Conservation (phyloP, 164 flowering plant species). For the Piper longum region DNA sequence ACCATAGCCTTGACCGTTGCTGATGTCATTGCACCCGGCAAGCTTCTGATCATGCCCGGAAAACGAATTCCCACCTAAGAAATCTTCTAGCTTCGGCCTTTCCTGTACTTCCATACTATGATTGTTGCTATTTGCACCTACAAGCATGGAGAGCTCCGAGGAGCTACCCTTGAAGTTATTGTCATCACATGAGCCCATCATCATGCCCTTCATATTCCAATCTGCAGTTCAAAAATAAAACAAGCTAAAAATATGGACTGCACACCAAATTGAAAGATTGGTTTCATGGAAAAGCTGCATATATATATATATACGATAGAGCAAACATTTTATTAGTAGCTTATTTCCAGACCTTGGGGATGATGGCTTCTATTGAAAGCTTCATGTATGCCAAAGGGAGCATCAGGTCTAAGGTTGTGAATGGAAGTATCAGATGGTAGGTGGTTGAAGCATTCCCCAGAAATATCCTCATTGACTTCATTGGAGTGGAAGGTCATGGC, state of each 20-base stretch:
- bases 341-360: conserved; percentile 30
- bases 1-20: conserved; percentile 7
- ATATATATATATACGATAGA: too few relatives aligned
- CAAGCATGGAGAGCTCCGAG: not conserved
- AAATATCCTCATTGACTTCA: too few relatives aligned
- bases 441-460: conserved; percentile 46
- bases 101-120: conserved; percentile 21
- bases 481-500: conserved; percentile 3
- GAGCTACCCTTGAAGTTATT: conserved; percentile 18
- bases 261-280: too few relatives aligned
- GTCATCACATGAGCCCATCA: not conserved
- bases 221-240: conserved; percentile 23
- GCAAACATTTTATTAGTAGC: not conserved
- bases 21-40: conserved; percentile 8
- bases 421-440: not conserved
- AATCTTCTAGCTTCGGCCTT: conserved; percentile 81
- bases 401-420: conserved; percentile 10
- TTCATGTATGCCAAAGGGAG: conserved; percentile 43
- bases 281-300: too few relatives aligned
- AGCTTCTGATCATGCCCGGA: conserved; percentile 19
- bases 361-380: conserved; percentile 41
- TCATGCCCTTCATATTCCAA: conserved; percentile 39
- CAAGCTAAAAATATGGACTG: not conserved
- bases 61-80: conserved; percentile 51
- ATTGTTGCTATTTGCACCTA: conserved; percentile 10